phyloP scores from a whole-genome alignment of 164 flowering plant species.

The Sedum album region DNA sequence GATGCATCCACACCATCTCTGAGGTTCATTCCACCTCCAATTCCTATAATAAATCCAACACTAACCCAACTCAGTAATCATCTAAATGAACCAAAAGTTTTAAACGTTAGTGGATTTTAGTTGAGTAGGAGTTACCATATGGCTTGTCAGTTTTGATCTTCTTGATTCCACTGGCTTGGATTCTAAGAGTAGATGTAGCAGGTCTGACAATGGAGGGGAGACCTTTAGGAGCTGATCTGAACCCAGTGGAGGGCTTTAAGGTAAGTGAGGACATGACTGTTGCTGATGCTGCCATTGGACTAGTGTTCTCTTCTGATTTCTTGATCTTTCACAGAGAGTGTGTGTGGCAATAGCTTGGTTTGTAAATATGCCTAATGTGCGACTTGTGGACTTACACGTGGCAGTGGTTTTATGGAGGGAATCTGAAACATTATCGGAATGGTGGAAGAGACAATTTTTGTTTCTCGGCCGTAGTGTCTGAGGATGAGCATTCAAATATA shows the following conservation, averaged over 20 bases:
- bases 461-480: constrained; percentile 6
- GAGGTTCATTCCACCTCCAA: constrained; percentile 68
- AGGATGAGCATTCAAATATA: no score
- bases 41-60: constrained; percentile 29
- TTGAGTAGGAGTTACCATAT: constrained; percentile 34
- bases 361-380: not conserved
- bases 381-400: constrained; percentile 22
- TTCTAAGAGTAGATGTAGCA: constrained; percentile 31
- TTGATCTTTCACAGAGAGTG: not conserved
- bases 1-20: constrained; percentile 80
- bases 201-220: constrained; percentile 50
- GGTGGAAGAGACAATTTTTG: not conserved
- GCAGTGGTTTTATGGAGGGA: constrained; percentile 19
- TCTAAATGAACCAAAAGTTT: not conserved
- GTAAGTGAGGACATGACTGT: constrained; percentile 48
- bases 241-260: constrained; percentile 41
- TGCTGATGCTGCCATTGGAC: constrained; percentile 13
- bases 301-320: not conserved
- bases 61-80: not conserved
- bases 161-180: constrained; percentile 58
- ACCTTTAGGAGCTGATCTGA: constrained; percentile 32
- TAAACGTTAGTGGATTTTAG: not conserved
- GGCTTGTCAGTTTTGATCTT: no score
- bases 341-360: constrained; percentile 1
- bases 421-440: constrained; percentile 16